phyloP scores from a whole-genome alignment of 2,329 filamentous ascomycete genomes.

The Xylaria sp. region DNA sequence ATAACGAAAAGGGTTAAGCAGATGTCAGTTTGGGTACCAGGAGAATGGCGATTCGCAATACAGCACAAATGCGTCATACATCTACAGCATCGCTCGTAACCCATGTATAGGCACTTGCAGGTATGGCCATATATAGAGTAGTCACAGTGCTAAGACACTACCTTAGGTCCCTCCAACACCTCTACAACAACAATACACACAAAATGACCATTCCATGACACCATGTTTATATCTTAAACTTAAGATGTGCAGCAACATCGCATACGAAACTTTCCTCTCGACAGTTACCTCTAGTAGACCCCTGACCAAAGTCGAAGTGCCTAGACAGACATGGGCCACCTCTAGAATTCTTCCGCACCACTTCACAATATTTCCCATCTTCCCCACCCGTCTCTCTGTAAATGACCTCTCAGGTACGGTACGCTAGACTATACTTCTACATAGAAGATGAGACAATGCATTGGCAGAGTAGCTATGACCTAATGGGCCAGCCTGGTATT shows the following conservation, averaged over 20 bases:
- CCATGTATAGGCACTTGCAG: too few relatives aligned
- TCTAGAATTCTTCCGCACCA: too few relatives aligned
- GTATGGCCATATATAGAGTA: too few relatives aligned
- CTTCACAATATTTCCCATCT: background rate
- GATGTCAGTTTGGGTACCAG: background rate
- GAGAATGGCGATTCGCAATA: too few relatives aligned
- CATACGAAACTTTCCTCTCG: conserved; percentile 7
- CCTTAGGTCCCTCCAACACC: too few relatives aligned
- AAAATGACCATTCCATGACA: too few relatives aligned
- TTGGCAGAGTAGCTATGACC: conserved; percentile 10
- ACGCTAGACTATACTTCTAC: background rate
- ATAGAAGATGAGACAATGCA: background rate
- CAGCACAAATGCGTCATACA: conserved; percentile 9
- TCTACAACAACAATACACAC: too few relatives aligned
- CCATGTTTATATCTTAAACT: conserved; percentile 4
- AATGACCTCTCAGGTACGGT: background rate
- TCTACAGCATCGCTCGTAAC: background rate
- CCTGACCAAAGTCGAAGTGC: background rate
- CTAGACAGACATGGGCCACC: background rate
- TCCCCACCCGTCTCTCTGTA: background rate
- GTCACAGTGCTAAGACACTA: too few relatives aligned
- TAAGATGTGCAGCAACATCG: background rate
- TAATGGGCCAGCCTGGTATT: background rate
- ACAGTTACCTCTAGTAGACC: background rate
- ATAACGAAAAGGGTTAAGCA: background rate